A percentile compares a stretch with the other conserved stretches of the same genome.
These are phyloP conservation scores for Boletus bicolor DNA, from an alignment of 768 basidiomycete genomes.

Conservation along the genomic window DNA sequence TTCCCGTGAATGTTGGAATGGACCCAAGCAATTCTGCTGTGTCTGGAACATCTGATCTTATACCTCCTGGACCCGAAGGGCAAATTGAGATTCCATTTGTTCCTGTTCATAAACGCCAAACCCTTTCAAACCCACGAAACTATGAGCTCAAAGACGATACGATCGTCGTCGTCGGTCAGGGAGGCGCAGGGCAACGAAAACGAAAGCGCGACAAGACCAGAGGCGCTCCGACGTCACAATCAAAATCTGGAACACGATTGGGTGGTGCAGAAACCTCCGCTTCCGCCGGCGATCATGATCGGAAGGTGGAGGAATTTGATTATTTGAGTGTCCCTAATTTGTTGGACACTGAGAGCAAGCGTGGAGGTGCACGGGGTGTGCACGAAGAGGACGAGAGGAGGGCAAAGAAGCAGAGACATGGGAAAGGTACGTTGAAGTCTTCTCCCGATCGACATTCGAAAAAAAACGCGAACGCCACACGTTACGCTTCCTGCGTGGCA, in stretches of 20 bases:
- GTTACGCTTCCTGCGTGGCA: slow-evolving; percentile 4
- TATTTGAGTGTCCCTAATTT: slow-evolving; percentile 68
- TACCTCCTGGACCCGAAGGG: slow-evolving; percentile 35
- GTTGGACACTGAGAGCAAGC: slow-evolving; percentile 53
- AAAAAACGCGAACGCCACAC: neutral
- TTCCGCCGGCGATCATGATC: slow-evolving; percentile 12
- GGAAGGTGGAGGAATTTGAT: slow-evolving; percentile 54
- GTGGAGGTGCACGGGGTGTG: slow-evolving; percentile 14
- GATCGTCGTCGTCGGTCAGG: slow-evolving; percentile 71
- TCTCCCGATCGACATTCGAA: neutral
- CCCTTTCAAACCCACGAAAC: slow-evolving; percentile 8
- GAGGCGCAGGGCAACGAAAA: slow-evolving; percentile 63
- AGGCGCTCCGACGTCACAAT: slow-evolving; percentile 1
- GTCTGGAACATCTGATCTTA: slow-evolving; percentile 9
- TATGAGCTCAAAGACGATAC: slow-evolving; percentile 48
- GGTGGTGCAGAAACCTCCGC: slow-evolving; percentile 3
- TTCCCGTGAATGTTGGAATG: neutral
- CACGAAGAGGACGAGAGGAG: slow-evolving; percentile 34
- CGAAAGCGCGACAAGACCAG: slow-evolving; percentile 32
- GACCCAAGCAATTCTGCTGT: neutral
- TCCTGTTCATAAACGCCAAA: slow-evolving; percentile 56
- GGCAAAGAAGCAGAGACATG: slow-evolving; percentile 53
- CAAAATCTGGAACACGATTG: slow-evolving; percentile 1
- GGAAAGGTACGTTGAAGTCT: slow-evolving; percentile 32
- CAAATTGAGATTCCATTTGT: slow-evolving; percentile 77